Evolutionary conservation across 2,329 filamentous ascomycete species (phyloP), one percentile per base, ranked within the genome.

Genomic region (Xylaria hypoxylon): DNA sequence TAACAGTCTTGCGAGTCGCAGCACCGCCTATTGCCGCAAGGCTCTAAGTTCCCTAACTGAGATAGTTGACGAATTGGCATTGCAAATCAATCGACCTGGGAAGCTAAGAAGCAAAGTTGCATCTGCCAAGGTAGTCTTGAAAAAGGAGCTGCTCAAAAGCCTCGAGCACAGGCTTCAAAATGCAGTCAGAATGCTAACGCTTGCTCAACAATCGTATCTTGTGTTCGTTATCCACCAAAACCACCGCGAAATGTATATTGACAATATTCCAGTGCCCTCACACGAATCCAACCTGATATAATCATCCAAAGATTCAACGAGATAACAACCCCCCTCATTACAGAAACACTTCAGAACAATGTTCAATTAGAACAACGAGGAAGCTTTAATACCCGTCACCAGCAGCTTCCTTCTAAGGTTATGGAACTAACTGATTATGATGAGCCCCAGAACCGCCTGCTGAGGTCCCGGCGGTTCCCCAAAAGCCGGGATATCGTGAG

Each of bases 131-230:
- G 57, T 73, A 3, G 45, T 70, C 4, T n/a, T 74, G 15, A 71
- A 71, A 56, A 75, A 70, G 42, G 67, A 73, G 3, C 50, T 61
- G n/a, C 51, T 75, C 4, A 64, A 47, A 19, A 61, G 33, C 8
- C 50, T 73, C 3, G 71, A 73, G 48, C 63, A 28, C 19, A 59
- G 72, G 17, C 68, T 74, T 2, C 68, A 70, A 28, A 69, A 59
- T 28, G 71, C 72, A 1, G 47, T 73, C 5, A 63, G 53, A n/a
- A 72, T 73, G 68, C 44, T 73, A 3, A 48, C 33, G 3, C 51
- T 70, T 33, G 70, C 72, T 13, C 71, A 73, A 31, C 68, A 72
- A 51, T 68, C 68, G 3, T 73, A 74, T 51, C 65, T 70, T n/a
- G 45, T 73, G 72, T 74, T 40, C 65, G 72, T 57, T 33, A 2